These are phyloP conservation scores for Ascoidea tarda DNA, from an alignment of 805 yeast species.

Conservation along the genomic window DNA sequence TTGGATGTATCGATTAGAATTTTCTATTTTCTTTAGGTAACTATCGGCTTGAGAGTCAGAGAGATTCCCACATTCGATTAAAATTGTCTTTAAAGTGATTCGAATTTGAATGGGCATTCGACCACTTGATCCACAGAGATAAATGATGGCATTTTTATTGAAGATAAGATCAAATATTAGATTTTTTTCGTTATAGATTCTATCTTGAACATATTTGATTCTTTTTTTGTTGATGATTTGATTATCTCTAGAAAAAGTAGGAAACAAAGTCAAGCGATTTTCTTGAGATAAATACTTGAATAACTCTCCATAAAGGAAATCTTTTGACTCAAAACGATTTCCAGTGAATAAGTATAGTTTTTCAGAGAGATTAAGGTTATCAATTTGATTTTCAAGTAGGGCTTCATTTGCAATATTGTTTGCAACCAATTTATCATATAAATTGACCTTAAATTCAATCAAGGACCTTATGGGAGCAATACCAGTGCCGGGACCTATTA, in stretches of 20 bases:
- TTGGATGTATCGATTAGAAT: conserved; percentile 54
- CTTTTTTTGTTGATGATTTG: conserved; percentile 12
- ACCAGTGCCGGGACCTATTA: conserved; percentile 94
- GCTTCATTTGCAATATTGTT: too few relatives aligned
- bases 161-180: conserved; percentile 38
- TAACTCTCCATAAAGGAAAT: conserved; percentile 46
- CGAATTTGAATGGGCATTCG: conserved; percentile 86
- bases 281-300: conserved; percentile 27
- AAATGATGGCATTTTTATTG: conserved; percentile 44
- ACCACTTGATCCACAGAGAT: conserved; percentile 89
- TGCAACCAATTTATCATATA: conserved; percentile 4
- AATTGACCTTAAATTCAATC: conserved; percentile 25
- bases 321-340: conserved; percentile 49
- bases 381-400: too few relatives aligned
- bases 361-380: conserved; percentile 9
- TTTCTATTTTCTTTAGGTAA: conserved; percentile 45
- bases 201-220: conserved; percentile 68
- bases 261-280: conserved; percentile 21
- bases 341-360: conserved; percentile 56
- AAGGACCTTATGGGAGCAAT: conserved; percentile 82
- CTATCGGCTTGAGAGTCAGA: conserved; percentile 31
- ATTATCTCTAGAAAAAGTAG: conserved; percentile 35
- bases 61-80: conserved; percentile 30
- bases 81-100: conserved; percentile 55
- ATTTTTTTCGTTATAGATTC: conserved; percentile 35